A percentile compares a stretch with the other conserved stretches of the same genome.
Evolutionary conservation across 164 flowering plant genomes (phyloP).

Genomic region (Taxillus chinensis): DNA sequence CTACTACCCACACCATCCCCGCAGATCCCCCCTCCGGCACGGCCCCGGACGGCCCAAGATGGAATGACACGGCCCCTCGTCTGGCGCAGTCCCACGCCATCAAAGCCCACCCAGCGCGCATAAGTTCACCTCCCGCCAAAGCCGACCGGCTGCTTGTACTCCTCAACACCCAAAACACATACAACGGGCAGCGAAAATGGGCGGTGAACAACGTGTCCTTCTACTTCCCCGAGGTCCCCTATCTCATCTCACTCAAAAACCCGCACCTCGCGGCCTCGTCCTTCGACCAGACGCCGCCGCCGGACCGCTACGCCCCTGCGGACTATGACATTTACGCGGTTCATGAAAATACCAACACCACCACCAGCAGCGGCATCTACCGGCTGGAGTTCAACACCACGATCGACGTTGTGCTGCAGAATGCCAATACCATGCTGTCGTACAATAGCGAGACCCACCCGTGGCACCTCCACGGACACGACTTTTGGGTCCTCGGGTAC

Average conservation of each 20-base stretch:
- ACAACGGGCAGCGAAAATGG: constrained; percentile 45
- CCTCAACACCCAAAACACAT: constrained; percentile 66
- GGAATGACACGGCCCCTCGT: constrained; percentile 38
- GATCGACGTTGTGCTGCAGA: constrained; percentile 61
- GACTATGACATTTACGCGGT: constrained; percentile 38
- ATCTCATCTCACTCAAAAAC: constrained; percentile 50
- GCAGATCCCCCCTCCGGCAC: constrained; percentile 37
- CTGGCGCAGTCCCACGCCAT: constrained; percentile 37
- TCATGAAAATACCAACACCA: constrained; percentile 34
- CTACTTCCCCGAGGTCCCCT: constrained; percentile 62
- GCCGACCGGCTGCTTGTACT: constrained; percentile 47
- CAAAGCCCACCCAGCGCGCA: constrained; percentile 37
- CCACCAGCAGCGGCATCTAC: constrained; percentile 32
- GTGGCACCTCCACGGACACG: constrained; percentile 92
- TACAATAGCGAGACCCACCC: constrained; percentile 76
- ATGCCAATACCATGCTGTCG: constrained; percentile 37
- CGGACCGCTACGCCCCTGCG: constrained; percentile 31
- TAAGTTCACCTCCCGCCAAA: constrained; percentile 36
- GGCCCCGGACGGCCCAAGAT: constrained; percentile 46
- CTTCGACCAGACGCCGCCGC: constrained; percentile 45
- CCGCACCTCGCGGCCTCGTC: constrained; percentile 19
- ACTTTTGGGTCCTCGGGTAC: constrained; percentile 82
- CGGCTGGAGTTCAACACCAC: constrained; percentile 44
- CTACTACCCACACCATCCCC: constrained; percentile 73
- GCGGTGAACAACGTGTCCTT: constrained; percentile 69